Conservation (phyloP, 345 rosid species). For the Lumnitzera littorea region DNA sequence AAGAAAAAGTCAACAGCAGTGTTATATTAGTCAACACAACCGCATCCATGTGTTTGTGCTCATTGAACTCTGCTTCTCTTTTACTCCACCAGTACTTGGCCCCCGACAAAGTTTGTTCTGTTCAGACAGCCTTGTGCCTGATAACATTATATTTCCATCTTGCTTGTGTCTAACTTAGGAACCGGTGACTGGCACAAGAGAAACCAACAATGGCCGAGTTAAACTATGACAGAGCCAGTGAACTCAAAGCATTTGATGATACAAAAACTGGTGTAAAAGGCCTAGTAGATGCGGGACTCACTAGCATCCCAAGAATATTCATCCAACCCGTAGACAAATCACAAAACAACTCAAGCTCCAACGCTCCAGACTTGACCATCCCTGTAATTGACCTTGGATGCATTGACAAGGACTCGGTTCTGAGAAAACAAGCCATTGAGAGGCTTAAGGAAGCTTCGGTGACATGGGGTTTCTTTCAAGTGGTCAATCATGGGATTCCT, state of each 20-base stretch:
- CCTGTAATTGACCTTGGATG: constrained; percentile 33
- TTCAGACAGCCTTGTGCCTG: too few relatives aligned
- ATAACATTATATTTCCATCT: too few relatives aligned
- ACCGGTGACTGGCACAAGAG: too few relatives aligned
- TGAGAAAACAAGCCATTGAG: background rate
- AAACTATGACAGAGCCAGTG: constrained; percentile 2
- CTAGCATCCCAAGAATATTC: constrained; percentile 13
- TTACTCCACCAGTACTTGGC: too few relatives aligned
- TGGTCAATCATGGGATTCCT: constrained; percentile 29
- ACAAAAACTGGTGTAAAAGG: constrained; percentile 15
- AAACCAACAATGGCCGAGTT: too few relatives aligned
- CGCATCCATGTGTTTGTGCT: too few relatives aligned
- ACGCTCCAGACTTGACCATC: constrained; percentile 5
- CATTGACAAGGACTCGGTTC: background rate
- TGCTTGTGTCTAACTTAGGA: too few relatives aligned
- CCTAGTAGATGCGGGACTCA: constrained; percentile 9
- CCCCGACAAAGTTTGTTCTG: too few relatives aligned
- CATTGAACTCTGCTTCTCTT: too few relatives aligned
- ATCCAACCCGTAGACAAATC: background rate
- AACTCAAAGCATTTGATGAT: constrained; percentile 14
- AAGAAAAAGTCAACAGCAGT: too few relatives aligned
- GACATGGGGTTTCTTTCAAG: constrained; percentile 25
- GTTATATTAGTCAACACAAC: too few relatives aligned
- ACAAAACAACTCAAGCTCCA: background rate
- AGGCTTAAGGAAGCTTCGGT: constrained; percentile 11